Conservation (phyloP, 345 rosid genomes). For the Anastatica hierochuntica region DNA sequence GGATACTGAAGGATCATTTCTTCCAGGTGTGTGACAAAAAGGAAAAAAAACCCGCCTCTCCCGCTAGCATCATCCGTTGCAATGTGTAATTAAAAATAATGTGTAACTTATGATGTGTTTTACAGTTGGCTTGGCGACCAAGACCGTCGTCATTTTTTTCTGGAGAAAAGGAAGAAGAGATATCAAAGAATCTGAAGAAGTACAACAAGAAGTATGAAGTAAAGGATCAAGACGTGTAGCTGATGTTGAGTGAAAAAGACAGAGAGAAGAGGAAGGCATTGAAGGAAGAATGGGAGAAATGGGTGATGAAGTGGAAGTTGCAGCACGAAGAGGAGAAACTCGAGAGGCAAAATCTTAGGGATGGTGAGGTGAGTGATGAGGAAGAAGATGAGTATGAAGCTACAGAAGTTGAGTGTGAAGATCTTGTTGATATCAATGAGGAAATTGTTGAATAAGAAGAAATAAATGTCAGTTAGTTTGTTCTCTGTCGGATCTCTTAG, state of each 20-base stretch:
- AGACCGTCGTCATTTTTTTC: slow-evolving; percentile 75
- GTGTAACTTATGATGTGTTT: slow-evolving; percentile 15
- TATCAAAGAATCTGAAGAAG: slow-evolving; percentile 78
- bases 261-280: slow-evolving; percentile 67
- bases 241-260: slow-evolving; percentile 78
- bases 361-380: slow-evolving; percentile 83
- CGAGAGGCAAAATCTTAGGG: slow-evolving; percentile 51
- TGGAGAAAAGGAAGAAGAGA: slow-evolving; percentile 85
- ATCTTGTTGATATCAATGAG: slow-evolving; percentile 31
- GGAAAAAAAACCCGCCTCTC: neutral
- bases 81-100: neutral
- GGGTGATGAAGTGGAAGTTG: slow-evolving; percentile 61
- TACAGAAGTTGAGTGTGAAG: slow-evolving; percentile 45
- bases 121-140: slow-evolving; percentile 80
- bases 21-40: slow-evolving; percentile 68
- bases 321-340: slow-evolving; percentile 58
- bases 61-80: neutral
- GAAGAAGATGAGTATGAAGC: slow-evolving; percentile 88
- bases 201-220: slow-evolving; percentile 86
- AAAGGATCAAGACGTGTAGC: slow-evolving; percentile 86
- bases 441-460: slow-evolving; percentile 28
- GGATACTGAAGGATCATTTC: slow-evolving; percentile 83
- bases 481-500: too few relatives aligned
- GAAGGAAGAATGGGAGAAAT: slow-evolving; percentile 95
- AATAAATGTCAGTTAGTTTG: neutral